Base-by-base conservation (phyloP, 139 green algal species). In the Yamagishiella unicocca region DNA sequence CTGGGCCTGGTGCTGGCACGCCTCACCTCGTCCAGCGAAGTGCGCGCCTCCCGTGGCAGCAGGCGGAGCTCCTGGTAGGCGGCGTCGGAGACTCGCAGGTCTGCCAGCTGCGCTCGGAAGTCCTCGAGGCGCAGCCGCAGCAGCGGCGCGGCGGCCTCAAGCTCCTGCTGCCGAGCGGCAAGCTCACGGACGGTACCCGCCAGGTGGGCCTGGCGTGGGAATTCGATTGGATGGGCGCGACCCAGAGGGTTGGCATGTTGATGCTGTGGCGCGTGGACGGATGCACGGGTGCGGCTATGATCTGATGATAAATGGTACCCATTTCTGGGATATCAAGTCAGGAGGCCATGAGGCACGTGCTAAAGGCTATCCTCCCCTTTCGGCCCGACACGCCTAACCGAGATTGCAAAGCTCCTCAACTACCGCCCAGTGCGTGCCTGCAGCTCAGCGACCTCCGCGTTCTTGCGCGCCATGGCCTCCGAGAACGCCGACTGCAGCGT, bases 21-120 rank as follows among this genome's bases (percentile, higher is more conserved):
- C 85, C 89, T 7, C 66, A 93, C 81, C 31, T 89, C 37, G 50
- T 93, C 90, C 46, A 92, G 35, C 24, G 88, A 19, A 33, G 84
- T 85, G 70, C 89, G 61, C 25, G 45, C 42, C 2, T 88, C 82
- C 27, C 10, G 14, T 1, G 88, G 82, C 85, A 92, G 76, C 38
- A 38, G 35, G 38, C 81, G 81, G 25, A 93, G 88, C 82, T 93
- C 90, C 64, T 83, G 21, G 42, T 90, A 92, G 10, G 43, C 67
- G 3, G 82, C 50, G 24, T 92, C 88, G 8, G 78, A 88, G 10
- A 93, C 85, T 22, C 88, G 80, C 50, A 93, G 77, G 61, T 89
- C 70, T 21, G 43, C 6, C 58, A 93, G 75, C 61, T 88, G 75
- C 17, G 80, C 85, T 2, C 71, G 68, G 24, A 89, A 87, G 46